Evolutionary conservation across 1,139 yeast species (phyloP), one percentile per base, ranked within the genome.

Genomic region (Groenewaldozyma sp.): DNA sequence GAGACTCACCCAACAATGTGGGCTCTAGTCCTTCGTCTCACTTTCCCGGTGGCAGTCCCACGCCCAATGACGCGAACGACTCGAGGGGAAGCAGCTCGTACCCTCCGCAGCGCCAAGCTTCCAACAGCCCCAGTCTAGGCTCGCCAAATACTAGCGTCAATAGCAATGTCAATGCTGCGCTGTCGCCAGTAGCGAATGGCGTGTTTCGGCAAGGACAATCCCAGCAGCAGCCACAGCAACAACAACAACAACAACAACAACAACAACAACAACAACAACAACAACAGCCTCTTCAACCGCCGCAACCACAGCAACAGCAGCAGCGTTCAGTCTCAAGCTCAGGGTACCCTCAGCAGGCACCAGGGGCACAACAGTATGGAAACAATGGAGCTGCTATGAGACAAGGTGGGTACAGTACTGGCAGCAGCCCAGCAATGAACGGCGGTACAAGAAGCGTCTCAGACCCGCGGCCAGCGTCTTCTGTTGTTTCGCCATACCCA

Each of bases 401-500:
- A 22, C 26, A 22, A 11, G 26, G 26, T 22, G 10, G 7, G 7
- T 22, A 22, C 26, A 22, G 11, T 22, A n/a, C n/a, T n/a, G n/a
- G n/a, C n/a, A 11, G 26, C 26, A 22, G 26, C 26, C 26, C 26
- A 7, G 26, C 11, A 11, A 7, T 22, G 11, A 22, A 22, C 26
- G 10, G 11, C 11, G 26, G 26, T 22, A 20, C 20, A 32, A 27
- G 27, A 21, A 21, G 24, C 28, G 26, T 28, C 7, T 28, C 28
- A n/a, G 34, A 22, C 27, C 35, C 42, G 14, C 35, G 33, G 13
- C 7, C 35, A 3, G 27, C 33, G 22, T 24, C 28, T 14, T 36
- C 35, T 33, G 38, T 28, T 34, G 40, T 31, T 44, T 58, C 45
- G 59, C 80, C 53, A 34, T 62, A 59, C 19, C 95, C 95, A 1